Evolutionary conservation across 768 basidiomycete species (phyloP).

Genomic region (Coprinopsis cinerea): DNA sequence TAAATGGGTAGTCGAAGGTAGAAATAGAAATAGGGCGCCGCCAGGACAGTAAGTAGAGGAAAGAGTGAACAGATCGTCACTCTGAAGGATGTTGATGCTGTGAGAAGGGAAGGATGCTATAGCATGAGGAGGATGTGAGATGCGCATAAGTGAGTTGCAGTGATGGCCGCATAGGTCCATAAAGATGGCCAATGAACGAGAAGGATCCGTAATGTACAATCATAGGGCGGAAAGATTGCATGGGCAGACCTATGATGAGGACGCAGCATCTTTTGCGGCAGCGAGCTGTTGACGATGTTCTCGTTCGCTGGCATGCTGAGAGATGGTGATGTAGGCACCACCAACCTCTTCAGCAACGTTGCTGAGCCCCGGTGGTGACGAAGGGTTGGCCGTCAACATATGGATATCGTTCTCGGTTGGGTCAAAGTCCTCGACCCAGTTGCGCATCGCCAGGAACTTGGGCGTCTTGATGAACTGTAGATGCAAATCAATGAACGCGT

Average conservation of each 20-base stretch:
- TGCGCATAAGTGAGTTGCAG: constrained; percentile 9
- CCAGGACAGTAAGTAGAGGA: background rate
- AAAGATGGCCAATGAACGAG: background rate
- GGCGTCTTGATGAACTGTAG: constrained; percentile 83
- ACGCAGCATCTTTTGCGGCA: constrained; percentile 17
- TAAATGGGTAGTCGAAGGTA: background rate
- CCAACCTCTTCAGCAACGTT: constrained; percentile 65
- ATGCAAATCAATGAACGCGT: background rate
- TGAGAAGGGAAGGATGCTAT: background rate
- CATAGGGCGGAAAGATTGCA: background rate
- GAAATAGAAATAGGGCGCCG: background rate
- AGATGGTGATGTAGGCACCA: constrained; percentile 82
- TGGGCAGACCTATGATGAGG: constrained; percentile 22
- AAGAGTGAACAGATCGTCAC: background rate
- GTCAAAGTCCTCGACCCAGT: constrained; percentile 74
- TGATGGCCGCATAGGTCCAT: constrained; percentile 1
- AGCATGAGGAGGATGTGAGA: constrained; percentile 2
- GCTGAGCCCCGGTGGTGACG: constrained; percentile 65
- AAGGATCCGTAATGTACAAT: background rate
- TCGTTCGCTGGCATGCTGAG: constrained; percentile 72
- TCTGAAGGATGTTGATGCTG: background rate
- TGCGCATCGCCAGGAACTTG: constrained; percentile 72
- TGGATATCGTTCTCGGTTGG: constrained; percentile 56
- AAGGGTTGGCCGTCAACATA: constrained; percentile 46
- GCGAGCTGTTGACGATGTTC: constrained; percentile 41